A percentile compares a stretch with the other conserved stretches of the same genome.
phyloP scores from a whole-genome alignment of 306 rosid genomes.

The Mucuna pruriens region DNA sequence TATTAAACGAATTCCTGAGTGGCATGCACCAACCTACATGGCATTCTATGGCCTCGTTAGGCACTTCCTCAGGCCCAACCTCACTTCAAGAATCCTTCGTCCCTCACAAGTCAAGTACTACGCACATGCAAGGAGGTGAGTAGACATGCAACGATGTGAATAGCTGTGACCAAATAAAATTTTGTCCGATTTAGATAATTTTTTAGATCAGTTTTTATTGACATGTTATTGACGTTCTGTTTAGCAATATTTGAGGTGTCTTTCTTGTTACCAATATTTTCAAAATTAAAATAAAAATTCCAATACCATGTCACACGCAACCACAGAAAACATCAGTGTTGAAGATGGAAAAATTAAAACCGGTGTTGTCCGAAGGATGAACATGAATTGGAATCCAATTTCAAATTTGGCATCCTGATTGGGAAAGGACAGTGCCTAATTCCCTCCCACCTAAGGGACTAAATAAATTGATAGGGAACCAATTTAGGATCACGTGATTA shows the following conservation, averaged over 20 bases:
- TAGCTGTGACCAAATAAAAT: too few relatives aligned
- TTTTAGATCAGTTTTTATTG: too few relatives aligned
- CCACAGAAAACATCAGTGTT: not conserved
- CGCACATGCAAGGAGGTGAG: slow-evolving; percentile 40
- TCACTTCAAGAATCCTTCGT: slow-evolving; percentile 44
- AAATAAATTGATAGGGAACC: slow-evolving; percentile 33
- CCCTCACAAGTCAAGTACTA: slow-evolving; percentile 35
- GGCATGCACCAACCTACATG: slow-evolving; percentile 36
- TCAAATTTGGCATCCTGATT: slow-evolving; percentile 49
- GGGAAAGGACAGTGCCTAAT: slow-evolving; percentile 40
- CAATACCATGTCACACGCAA: not conserved
- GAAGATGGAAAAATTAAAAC: slow-evolving; percentile 5
- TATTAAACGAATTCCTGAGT: not conserved
- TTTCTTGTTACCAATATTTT: too few relatives aligned
- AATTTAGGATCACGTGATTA: slow-evolving; percentile 40
- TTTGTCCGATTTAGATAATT: too few relatives aligned
- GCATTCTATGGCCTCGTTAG: slow-evolving; percentile 45
- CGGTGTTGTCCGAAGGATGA: not conserved
- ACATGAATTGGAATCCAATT: slow-evolving; percentile 39
- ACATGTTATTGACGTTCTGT: too few relatives aligned
- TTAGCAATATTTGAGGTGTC: too few relatives aligned
- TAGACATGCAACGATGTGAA: too few relatives aligned
- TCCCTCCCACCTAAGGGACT: slow-evolving; percentile 27
- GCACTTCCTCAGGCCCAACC: slow-evolving; percentile 46
- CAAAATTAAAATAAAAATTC: too few relatives aligned